phyloP scores from a whole-genome alignment of 345 rosid species.

The Streptanthus diversifolius region DNA sequence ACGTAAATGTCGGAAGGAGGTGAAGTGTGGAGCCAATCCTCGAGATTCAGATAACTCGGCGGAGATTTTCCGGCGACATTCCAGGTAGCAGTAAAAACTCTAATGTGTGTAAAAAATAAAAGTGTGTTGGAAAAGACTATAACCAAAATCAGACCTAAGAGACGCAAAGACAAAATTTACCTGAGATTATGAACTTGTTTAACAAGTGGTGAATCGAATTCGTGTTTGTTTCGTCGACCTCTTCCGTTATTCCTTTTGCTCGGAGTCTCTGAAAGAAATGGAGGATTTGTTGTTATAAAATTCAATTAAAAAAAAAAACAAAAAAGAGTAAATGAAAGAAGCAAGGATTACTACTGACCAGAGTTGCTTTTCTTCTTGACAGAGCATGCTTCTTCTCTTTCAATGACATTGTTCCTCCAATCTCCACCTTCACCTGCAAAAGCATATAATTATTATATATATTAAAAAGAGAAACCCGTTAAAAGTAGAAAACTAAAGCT shows the following conservation, averaged over 20 bases:
- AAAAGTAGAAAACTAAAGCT: conserved; percentile 43
- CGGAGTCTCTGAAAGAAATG: conserved; percentile 43
- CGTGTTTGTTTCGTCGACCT: conserved; percentile 52
- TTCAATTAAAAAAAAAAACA: background rate
- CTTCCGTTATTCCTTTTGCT: conserved; percentile 53
- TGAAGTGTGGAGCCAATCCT: conserved; percentile 94
- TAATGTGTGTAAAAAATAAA: too few relatives aligned
- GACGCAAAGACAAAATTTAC: too few relatives aligned
- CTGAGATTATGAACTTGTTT: conserved; percentile 65
- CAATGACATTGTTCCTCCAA: conserved; percentile 63
- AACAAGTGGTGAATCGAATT: conserved; percentile 52
- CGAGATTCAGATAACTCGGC: conserved; percentile 72
- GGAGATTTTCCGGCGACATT: conserved; percentile 98
- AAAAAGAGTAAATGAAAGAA: background rate
- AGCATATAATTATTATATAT: conserved; percentile 22
- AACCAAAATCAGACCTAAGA: too few relatives aligned
- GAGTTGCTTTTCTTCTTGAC: conserved; percentile 71
- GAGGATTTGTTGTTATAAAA: background rate
- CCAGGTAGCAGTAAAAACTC: conserved; percentile 96
- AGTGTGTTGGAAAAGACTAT: too few relatives aligned
- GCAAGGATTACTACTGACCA: conserved; percentile 50
- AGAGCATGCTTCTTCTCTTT: conserved; percentile 77
- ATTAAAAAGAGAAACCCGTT: conserved; percentile 40
- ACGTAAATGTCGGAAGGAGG: conserved; percentile 95
- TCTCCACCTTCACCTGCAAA: conserved; percentile 81